phyloP scores from a whole-genome alignment of 2,329 filamentous ascomycete genomes.

The Coniochaeta prunicola region DNA sequence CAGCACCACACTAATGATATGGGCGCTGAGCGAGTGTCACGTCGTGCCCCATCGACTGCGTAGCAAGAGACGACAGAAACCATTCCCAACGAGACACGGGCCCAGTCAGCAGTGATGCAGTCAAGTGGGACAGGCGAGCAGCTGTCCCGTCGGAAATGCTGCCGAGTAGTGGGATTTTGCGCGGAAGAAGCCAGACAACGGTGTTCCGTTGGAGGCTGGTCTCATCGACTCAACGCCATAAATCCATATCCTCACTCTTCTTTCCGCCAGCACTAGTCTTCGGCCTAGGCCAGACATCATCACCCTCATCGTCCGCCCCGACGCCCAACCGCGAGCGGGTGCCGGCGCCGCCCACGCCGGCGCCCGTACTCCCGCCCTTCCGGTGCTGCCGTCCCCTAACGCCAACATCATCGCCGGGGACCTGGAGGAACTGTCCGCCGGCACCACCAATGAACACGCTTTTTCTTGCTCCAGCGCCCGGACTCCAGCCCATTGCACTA shows the following conservation, averaged over 20 bases:
- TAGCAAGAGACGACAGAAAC: no score
- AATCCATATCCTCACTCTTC: slow-evolving; percentile 28
- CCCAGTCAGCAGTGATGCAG: no score
- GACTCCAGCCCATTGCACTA: slow-evolving; percentile 39
- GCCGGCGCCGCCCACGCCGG: neutral
- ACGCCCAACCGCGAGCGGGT: neutral
- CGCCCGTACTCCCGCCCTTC: slow-evolving; percentile 2
- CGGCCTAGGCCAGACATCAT: slow-evolving; percentile 29
- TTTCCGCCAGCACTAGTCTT: slow-evolving; percentile 34
- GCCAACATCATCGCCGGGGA: slow-evolving; percentile 28
- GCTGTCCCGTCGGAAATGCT: no score
- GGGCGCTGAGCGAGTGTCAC: no score
- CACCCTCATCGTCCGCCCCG: slow-evolving; percentile 20
- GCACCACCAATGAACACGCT: slow-evolving; percentile 48
- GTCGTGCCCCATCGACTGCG: no score
- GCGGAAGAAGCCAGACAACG: no score
- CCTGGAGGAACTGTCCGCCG: slow-evolving; percentile 43
- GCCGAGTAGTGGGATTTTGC: no score
- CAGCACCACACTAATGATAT: no score
- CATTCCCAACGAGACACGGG: no score
- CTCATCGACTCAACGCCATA: slow-evolving; percentile 32
- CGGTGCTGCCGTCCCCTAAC: slow-evolving; percentile 13
- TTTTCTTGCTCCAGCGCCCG: slow-evolving; percentile 39
- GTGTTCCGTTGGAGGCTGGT: no score
- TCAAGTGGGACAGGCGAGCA: no score